phyloP scores from a whole-genome alignment of 2,329 filamentous ascomycete genomes.

The Scytalidium lignicola region DNA sequence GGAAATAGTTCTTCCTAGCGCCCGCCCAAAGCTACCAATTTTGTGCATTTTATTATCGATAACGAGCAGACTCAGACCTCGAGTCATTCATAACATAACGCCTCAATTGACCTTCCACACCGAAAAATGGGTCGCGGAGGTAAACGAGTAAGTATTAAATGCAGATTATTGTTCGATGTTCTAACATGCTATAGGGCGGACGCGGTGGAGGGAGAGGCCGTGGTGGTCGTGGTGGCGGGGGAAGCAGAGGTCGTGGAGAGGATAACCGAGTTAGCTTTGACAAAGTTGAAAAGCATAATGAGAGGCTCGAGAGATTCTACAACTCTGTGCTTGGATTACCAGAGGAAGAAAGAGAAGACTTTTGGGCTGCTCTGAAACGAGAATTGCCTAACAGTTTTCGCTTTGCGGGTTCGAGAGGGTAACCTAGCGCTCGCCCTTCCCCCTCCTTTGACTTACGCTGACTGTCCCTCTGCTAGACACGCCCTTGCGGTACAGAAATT shows the following conservation, averaged over 20 bases:
- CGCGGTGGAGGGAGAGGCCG: conserved; percentile 10
- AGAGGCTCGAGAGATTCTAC: conserved; percentile 83
- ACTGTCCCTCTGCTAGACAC: conserved; percentile 51
- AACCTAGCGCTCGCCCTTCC: conserved; percentile 15
- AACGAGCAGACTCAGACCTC: not conserved
- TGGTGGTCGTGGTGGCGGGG: conserved; percentile 17
- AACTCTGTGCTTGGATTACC: conserved; percentile 69
- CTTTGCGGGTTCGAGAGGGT: conserved; percentile 94
- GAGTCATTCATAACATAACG: not conserved
- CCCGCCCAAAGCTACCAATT: not conserved
- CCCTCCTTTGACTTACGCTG: conserved; percentile 1
- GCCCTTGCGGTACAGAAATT: conserved; percentile 88
- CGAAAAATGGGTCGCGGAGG: conserved; percentile 25
- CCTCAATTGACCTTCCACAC: not conserved
- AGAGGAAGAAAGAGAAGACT: conserved; percentile 70
- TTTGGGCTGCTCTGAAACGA: conserved; percentile 77
- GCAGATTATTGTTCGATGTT: conserved; percentile 4
- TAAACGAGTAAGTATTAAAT: conserved; percentile 20
- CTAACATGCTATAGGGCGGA: conserved; percentile 2
- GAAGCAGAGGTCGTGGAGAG: conserved; percentile 29
- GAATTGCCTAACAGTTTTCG: conserved; percentile 96
- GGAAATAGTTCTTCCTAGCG: conserved; percentile 1
- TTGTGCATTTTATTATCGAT: not conserved
- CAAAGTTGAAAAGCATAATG: conserved; percentile 71
- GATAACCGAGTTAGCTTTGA: conserved; percentile 40